Percentiles rank a stretch among this genome's conserved stretches.
Conservation (phyloP, 1,139 yeast genomes). For the Yamadazyma spencermartinsiae region DNA sequence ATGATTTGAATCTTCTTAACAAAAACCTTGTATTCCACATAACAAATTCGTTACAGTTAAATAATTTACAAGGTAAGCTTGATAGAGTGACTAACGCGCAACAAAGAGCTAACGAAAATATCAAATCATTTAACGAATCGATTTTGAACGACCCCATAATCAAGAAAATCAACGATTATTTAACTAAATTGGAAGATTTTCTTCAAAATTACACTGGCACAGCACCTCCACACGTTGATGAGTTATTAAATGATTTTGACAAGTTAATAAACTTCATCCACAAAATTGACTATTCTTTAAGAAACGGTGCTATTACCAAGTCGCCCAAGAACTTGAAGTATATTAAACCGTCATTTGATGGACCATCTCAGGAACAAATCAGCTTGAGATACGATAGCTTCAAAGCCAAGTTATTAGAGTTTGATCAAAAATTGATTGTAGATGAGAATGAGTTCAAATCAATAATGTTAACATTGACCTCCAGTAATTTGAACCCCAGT, state of each 20-base stretch:
- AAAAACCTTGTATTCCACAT: slow-evolving; percentile 9
- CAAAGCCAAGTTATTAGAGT: slow-evolving; percentile 12
- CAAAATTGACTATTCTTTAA: slow-evolving; percentile 17
- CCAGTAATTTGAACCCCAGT: slow-evolving; percentile 10
- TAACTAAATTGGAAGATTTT: slow-evolving; percentile 13
- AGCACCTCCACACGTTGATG: slow-evolving; percentile 2
- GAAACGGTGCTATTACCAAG: slow-evolving; percentile 12
- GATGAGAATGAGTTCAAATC: slow-evolving; percentile 15
- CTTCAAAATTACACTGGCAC: slow-evolving; percentile 7
- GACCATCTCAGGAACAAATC: neutral
- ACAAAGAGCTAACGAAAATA: slow-evolving; percentile 5
- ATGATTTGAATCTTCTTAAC: slow-evolving; percentile 10
- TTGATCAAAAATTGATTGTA: slow-evolving; percentile 15
- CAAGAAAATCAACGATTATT: slow-evolving; percentile 14
- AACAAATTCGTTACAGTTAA: slow-evolving; percentile 8
- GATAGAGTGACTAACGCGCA: slow-evolving; percentile 11
- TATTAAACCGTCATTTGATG: slow-evolving; percentile 6
- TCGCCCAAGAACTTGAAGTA: slow-evolving; percentile 12
- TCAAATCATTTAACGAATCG: slow-evolving; percentile 10
- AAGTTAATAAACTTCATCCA: slow-evolving; percentile 15
- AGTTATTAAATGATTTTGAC: slow-evolving; percentile 16
- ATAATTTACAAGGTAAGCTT: slow-evolving; percentile 9
- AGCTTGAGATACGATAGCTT: slow-evolving; percentile 9
- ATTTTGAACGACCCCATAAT: slow-evolving; percentile 12
- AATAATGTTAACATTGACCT: slow-evolving; percentile 14